Evolutionary conservation across 2,329 filamentous ascomycete species (phyloP), one percentile per base, ranked within the genome.

Genomic region (Ophiostoma novo-ulmi): DNA sequence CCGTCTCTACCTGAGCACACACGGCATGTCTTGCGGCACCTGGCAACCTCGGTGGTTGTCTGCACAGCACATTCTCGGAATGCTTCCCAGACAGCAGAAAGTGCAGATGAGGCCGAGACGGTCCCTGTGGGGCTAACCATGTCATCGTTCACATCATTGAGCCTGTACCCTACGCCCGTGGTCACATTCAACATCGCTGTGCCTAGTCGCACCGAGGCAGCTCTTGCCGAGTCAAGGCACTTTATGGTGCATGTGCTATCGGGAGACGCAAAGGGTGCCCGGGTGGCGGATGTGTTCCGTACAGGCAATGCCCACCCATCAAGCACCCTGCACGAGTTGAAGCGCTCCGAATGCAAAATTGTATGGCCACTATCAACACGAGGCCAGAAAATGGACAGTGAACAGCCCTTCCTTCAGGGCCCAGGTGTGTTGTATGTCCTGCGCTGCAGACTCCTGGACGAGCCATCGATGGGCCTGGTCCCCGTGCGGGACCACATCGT

Each of bases 191-290:
- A 88, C 78, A 81, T 88, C 67, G 81, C 82, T 35, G 80, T 83
- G 38, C 86, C 86, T 26, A 87, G 85, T 76, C 82, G 84, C 14
- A 88, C 86, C 14, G 79, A 86, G 35, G 81, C 85, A 71, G 85
- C 85, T 10, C 81, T 88, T 31, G 72, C 76, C 75, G 17, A 82
- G 79, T n/a, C 71, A 63, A 74, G 81, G 0, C 75, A 75, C 17
- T 88, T 88, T 76, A 87, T 87, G 71, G 80, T 88, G 17, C 86
- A 88, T 72, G 76, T 88, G 6, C 81, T 88, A 0, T 77, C 80
- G 0, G 83, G 82, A 5, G 82, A 85, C 55, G 77, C 76, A 5
- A 74, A 77, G 0, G 86, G 85, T 13, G 85, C 83, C 6, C 76
- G 77, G 6, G 78, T 87, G 3, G 86, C 86, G 0, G 81, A 84